Percentiles rank a stretch among this genome's conserved stretches.
Evolutionary conservation across 345 rosid genomes (phyloP).

Genomic region (Nasturtium officinale): DNA sequence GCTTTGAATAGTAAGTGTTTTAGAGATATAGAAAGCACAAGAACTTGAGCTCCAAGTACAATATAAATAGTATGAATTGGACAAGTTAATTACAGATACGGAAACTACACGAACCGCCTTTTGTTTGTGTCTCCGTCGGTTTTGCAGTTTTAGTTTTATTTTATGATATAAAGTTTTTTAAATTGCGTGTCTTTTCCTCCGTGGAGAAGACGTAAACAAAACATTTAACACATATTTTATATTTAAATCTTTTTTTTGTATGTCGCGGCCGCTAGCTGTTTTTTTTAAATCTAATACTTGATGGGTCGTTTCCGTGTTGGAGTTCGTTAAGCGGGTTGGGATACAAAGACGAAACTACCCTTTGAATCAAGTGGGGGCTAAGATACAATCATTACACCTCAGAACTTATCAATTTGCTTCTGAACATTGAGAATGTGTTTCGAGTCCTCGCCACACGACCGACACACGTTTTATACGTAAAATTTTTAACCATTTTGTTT

Average conservation of each 20-base stretch:
- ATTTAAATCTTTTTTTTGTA: background rate
- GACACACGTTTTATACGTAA: slow-evolving; percentile 26
- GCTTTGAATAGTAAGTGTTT: background rate
- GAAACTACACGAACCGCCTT: slow-evolving; percentile 39
- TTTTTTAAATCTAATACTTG: background rate
- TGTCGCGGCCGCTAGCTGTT: slow-evolving; percentile 37
- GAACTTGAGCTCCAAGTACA: slow-evolving; percentile 40
- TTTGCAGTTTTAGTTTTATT: slow-evolving; percentile 7
- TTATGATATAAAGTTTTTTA: background rate
- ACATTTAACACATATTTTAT: background rate
- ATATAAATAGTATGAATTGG: background rate
- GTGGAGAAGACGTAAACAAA: slow-evolving; percentile 37
- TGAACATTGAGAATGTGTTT: no score
- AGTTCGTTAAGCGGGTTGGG: slow-evolving; percentile 25
- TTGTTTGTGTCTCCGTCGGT: slow-evolving; percentile 31
- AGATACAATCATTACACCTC: slow-evolving; percentile 2
- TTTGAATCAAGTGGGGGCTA: slow-evolving; percentile 3
- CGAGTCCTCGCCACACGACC: slow-evolving; percentile 17
- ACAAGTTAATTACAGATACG: background rate
- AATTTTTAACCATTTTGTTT: background rate
- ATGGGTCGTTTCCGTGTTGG: slow-evolving; percentile 37
- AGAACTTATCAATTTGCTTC: background rate
- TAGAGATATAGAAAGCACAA: background rate
- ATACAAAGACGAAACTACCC: background rate
- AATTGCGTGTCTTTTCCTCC: slow-evolving; percentile 21